Evolutionary conservation across 768 basidiomycete species (phyloP).

Genomic region (Rhodotorula kratochvilovae): DNA sequence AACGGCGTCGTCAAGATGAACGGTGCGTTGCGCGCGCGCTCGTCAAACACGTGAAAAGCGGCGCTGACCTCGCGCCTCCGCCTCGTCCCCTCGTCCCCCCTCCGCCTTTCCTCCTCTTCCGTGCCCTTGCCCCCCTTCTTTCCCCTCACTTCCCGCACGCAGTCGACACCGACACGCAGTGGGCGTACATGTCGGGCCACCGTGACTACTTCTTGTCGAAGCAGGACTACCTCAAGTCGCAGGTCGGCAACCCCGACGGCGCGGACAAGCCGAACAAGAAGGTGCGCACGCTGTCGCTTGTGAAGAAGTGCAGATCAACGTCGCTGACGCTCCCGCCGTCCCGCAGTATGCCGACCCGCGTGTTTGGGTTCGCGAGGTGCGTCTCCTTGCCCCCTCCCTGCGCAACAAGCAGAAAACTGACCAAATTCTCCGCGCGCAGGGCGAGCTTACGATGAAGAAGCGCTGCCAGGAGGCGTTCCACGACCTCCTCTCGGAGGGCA

Average conservation of each 20-base stretch:
- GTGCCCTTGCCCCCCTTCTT: too few relatives aligned
- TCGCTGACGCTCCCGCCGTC: neutral
- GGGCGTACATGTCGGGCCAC: slow-evolving; percentile 59
- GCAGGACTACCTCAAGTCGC: slow-evolving; percentile 78
- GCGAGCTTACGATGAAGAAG: slow-evolving; percentile 80
- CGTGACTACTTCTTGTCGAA: slow-evolving; percentile 81
- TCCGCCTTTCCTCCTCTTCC: slow-evolving; percentile 45
- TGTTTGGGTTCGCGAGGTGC: slow-evolving; percentile 85
- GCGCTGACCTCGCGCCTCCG: too few relatives aligned
- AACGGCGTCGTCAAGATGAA: slow-evolving; percentile 99
- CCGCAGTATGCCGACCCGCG: slow-evolving; percentile 48
- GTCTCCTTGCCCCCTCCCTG: neutral
- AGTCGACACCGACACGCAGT: slow-evolving; percentile 53
- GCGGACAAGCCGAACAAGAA: slow-evolving; percentile 99
- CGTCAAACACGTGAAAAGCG: too few relatives aligned
- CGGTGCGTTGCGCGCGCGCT: slow-evolving; percentile 50
- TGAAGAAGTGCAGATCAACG: neutral
- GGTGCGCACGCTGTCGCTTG: slow-evolving; percentile 21
- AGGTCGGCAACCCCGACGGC: slow-evolving; percentile 97
- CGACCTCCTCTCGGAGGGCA: slow-evolving; percentile 68
- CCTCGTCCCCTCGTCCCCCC: too few relatives aligned
- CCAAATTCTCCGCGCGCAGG: slow-evolving; percentile 46
- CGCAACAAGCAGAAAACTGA: neutral
- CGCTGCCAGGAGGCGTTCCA: slow-evolving; percentile 91
- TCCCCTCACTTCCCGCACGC: too few relatives aligned